Base-by-base conservation (phyloP, 129 eudicot genomes). In the Mikania micrantha region DNA sequence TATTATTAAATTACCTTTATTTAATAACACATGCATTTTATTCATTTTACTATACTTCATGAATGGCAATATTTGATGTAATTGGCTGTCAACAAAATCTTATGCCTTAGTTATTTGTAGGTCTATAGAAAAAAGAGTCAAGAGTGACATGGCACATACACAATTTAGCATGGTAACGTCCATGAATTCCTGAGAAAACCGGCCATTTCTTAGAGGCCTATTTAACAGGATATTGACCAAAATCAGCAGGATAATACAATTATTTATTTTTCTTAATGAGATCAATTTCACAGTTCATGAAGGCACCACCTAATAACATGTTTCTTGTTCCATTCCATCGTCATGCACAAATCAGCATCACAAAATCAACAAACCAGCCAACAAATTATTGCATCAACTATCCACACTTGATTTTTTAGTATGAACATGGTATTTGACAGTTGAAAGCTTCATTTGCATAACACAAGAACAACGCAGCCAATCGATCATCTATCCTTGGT, bases 221-320 rank as follows among this genome's bases (percentile, higher is more conserved):
- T 25, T 5, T 44, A 15, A 41, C 19, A 65, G 29, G 7, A 72
- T 16, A 29, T 74, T 6, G 11, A 69, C 35, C 11, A 27, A 25
- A 4, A 58, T 58, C 29, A 64, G 61, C 35, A 64, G n/a, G 38
- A 57, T 42, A n/a, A n/a, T n/a, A n/a, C n/a, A 19, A 73, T 21
- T 22, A 2, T 47, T 35, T n/a, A n/a, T 25, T 56, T 49, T 66
- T 50, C 6, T 10, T 9, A 35, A 67, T 19, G 28, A 27, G 0
- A 66, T 34, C 8, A 47, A 60, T 4, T 39, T 71, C 20, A 17
- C 24, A 48, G 15, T 53, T 60, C 44, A 52, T n/a, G 34, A 48
- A 60, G 59, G 66, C 44, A 41, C 35, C 69, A 77, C 80, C 83
- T 69, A 62, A 67, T 59, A 80, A 69, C 70, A 65, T 48, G 69